Conservation (phyloP, 257 asterid genomes). For the Echites panduratus region DNA sequence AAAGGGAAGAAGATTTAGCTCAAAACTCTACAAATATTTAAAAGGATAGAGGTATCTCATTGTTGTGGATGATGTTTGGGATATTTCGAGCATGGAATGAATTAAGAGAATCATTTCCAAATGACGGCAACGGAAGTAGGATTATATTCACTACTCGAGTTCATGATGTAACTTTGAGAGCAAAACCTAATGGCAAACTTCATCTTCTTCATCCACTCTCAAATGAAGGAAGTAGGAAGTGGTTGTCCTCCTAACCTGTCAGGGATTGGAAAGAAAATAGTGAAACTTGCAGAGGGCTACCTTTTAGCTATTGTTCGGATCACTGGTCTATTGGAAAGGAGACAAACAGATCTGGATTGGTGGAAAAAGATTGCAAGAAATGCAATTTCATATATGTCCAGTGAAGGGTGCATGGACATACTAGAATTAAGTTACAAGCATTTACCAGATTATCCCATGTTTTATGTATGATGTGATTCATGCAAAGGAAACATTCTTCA, state of each 20-base stretch:
- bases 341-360: no score
- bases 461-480: slow-evolving; percentile 18
- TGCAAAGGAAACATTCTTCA: no score
- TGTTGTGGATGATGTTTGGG: slow-evolving; percentile 25
- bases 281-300: no score
- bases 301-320: no score
- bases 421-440: slow-evolving; percentile 3
- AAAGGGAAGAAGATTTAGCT: slow-evolving; percentile 7
- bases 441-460: slow-evolving; percentile 9
- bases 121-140: not conserved
- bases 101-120: not conserved
- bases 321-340: no score
- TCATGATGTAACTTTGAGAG: not conserved
- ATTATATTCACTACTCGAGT: not conserved
- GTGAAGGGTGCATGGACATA: slow-evolving; percentile 2
- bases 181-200: not conserved
- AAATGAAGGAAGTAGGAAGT: slow-evolving; percentile 8
- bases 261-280: no score
- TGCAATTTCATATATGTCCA: no score
- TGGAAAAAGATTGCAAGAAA: no score
- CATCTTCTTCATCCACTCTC: not conserved
- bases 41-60: slow-evolving; percentile 12
- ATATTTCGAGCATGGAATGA: slow-evolving; percentile 7
- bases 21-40: slow-evolving; percentile 1
- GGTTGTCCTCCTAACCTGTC: no score